Evolutionary conservation across 371 early-diverging fungal species (phyloP), one percentile per base, ranked within the genome.

Genomic region (Mortierella sp.): DNA sequence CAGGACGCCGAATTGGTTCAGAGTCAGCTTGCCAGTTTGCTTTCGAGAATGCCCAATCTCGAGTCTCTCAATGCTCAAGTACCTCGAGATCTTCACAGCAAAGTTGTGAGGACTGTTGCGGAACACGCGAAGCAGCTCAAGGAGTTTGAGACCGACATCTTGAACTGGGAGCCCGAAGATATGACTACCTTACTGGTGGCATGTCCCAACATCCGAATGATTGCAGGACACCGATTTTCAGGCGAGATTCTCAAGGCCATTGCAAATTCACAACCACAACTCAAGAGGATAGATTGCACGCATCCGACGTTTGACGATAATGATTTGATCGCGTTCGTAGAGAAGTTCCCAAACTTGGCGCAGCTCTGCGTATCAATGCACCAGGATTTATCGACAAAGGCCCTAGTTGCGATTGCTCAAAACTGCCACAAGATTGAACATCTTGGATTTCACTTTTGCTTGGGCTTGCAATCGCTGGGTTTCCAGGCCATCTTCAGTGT

Each of bases 401-500:
- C 67, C 21, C 47, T 73, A 24, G 52, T 60, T n/a, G 66, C 63
- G 0, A 47, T 73, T 8, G 58, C 74, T 6, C 14, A 16, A 1
- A 25, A 58, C 39, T 73, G 67, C 34, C 28, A 19, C 29, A 50
- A 51, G 51, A 39, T 73, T 2, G 74, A 73, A 28, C 44, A 56
- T 13, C 25, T 73, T 37, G 59, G 54, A n/a, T 57, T 73, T 45
- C 67, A 63, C 21, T 63, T 73, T n/a, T 73, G 74, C 43, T 49
- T 73, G 17, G 28, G 63, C 19, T 52, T 73, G 1, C 41, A 54
- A 19, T 60, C 74, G 0, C 17, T 7, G 13, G 74, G 74, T 0
- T 67, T 73, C 48, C 67, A 59, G 22, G 59, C 74, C 16, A 19
- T 67, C 28, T 39, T 73, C 16, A 19, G 24, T 0, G 72, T 55